phyloP scores from a whole-genome alignment of 495 filamentous ascomycete species.

The Aspergillus heteromorphus region DNA sequence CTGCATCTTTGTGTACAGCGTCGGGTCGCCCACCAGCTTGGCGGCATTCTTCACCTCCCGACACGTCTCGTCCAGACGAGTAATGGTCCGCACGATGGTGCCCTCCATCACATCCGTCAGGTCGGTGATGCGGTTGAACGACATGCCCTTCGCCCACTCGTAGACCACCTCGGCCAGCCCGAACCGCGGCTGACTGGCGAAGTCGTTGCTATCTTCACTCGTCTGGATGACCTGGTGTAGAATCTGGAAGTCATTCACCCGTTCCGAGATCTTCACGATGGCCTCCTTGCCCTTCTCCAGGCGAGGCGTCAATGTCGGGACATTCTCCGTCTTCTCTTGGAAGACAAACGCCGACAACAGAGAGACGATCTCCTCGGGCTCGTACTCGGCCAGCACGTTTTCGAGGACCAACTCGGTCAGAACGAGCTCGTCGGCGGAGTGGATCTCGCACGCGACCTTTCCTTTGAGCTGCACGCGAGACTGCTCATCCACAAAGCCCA shows the following conservation, averaged over 20 bases:
- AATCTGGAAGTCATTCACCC: constrained; percentile 82
- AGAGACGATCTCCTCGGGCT: constrained; percentile 94
- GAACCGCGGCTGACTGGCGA: constrained; percentile 79
- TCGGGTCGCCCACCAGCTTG: constrained; percentile 91
- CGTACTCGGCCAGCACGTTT: constrained; percentile 91
- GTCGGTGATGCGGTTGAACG: constrained; percentile 95
- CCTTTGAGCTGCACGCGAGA: constrained; percentile 89
- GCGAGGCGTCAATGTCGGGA: constrained; percentile 75
- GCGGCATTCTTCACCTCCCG: constrained; percentile 96
- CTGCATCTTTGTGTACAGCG: constrained; percentile 92
- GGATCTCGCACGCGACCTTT: constrained; percentile 97
- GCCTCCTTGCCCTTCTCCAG: constrained; percentile 80
- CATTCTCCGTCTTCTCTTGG: constrained; percentile 87
- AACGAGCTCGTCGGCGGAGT: constrained; percentile 96
- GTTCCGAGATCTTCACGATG: constrained; percentile 83
- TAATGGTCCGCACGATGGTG: constrained; percentile 91
- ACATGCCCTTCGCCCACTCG: constrained; percentile 97
- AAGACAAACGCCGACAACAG: constrained; percentile 96
- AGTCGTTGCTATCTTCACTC: constrained; percentile 85
- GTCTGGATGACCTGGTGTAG: constrained; percentile 86
- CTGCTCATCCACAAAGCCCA: constrained; percentile 81
- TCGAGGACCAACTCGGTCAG: constrained; percentile 94
- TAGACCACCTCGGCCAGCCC: constrained; percentile 96
- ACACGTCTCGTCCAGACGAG: constrained; percentile 89
- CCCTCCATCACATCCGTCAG: constrained; percentile 96